These are phyloP conservation scores for Diaporthe eres DNA, from an alignment of 2,329 filamentous ascomycete species.

Conservation along the genomic window DNA sequence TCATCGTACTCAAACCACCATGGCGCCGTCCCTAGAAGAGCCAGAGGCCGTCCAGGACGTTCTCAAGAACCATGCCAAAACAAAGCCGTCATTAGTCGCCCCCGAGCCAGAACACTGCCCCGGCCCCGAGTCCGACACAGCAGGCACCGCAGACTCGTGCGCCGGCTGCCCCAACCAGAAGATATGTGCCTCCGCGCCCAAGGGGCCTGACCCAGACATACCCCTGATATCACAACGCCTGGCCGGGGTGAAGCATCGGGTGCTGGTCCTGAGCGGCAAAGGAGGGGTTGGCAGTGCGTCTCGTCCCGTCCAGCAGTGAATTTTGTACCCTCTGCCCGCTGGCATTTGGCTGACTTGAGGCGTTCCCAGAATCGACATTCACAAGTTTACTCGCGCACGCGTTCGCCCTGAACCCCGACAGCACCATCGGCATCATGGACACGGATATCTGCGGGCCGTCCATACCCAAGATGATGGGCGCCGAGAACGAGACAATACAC, in stretches of 20 bases:
- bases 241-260: conserved; percentile 87
- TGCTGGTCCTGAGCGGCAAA: conserved; percentile 93
- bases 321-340: neutral
- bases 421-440: conserved; percentile 94
- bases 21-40: conserved; percentile 87
- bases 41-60: conserved; percentile 77
- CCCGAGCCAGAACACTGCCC: conserved; percentile 98
- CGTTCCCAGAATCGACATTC: conserved; percentile 79
- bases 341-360: conserved; percentile 11
- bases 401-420: conserved; percentile 85
- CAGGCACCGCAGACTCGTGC: conserved; percentile 84
- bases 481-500: conserved; percentile 94
- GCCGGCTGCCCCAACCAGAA: conserved; percentile 95
- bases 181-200: conserved; percentile 94
- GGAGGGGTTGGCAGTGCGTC: conserved; percentile 84
- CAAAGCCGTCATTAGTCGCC: conserved; percentile 87
- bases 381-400: conserved; percentile 89
- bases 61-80: conserved; percentile 81
- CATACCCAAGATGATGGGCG: conserved; percentile 99
- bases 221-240: conserved; percentile 88
- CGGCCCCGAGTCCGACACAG: conserved; percentile 83
- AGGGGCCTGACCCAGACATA: conserved; percentile 95
- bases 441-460: conserved; percentile 97
- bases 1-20: conserved; percentile 52
- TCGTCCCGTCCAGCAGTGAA: neutral